phyloP scores from a whole-genome alignment of 2,329 filamentous ascomycete genomes.

The Cercospora citrullina region DNA sequence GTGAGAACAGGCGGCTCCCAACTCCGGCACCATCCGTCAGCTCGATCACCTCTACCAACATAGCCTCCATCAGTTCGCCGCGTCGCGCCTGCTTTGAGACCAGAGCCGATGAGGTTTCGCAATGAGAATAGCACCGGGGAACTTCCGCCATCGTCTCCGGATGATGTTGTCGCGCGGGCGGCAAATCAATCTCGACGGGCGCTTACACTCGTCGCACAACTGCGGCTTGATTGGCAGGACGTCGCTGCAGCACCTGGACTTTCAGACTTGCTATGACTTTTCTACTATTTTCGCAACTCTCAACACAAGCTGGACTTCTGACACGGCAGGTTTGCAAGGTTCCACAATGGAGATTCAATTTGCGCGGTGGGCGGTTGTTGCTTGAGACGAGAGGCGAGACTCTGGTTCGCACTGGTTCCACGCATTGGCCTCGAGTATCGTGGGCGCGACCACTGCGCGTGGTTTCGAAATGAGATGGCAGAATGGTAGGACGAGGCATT shows the following conservation, averaged over 20 bases:
- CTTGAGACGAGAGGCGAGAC: not conserved
- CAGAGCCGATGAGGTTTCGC: not conserved
- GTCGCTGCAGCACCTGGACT: not conserved
- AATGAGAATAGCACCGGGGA: not conserved
- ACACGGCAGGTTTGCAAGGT: not conserved
- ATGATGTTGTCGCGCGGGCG: not conserved
- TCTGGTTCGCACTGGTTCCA: not conserved
- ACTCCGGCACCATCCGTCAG: not conserved
- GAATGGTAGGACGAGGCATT: not conserved
- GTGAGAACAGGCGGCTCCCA: not conserved
- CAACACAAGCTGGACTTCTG: not conserved
- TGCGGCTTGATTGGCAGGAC: not conserved
- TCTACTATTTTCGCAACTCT: not conserved
- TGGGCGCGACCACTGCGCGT: not conserved
- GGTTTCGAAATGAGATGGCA: not conserved
- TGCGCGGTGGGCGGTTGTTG: not conserved
- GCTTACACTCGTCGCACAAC: conserved; percentile 4
- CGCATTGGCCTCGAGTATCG: not conserved
- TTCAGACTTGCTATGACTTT: conserved; percentile 1
- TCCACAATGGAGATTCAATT: not conserved
- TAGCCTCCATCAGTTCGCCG: not conserved
- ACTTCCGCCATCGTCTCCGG: not conserved
- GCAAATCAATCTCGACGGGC: conserved; percentile 4
- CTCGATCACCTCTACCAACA: not conserved
- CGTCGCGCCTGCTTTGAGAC: not conserved